These are phyloP conservation scores for Sapria himalayana DNA, from an alignment of 345 rosid species.

Conservation along the genomic window DNA sequence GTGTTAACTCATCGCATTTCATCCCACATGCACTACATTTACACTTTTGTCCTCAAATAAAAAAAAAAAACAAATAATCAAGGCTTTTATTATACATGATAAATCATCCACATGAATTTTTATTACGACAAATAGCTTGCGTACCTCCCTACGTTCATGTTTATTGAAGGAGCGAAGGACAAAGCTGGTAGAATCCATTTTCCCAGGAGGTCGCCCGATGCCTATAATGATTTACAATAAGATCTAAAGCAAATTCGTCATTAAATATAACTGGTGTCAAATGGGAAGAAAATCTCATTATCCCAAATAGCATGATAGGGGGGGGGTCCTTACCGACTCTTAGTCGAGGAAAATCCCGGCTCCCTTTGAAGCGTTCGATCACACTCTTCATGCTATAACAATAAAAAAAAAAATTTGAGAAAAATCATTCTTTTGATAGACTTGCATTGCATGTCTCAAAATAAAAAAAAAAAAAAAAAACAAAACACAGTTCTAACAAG, in stretches of 20 bases:
- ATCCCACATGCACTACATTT: no score
- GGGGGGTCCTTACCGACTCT: conserved; percentile 56
- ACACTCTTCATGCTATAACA: conserved; percentile 66
- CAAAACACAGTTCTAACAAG: no score
- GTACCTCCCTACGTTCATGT: conserved; percentile 68
- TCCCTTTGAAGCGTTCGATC: conserved; percentile 78
- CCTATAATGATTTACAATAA: conserved; percentile 27
- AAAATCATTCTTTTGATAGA: background rate
- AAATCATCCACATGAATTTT: no score
- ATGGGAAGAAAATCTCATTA: no score
- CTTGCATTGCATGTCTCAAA: no score
- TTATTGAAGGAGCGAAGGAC: conserved; percentile 56
- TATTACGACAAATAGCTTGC: conserved; percentile 4
- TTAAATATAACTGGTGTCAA: no score
- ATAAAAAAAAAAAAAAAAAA: background rate
- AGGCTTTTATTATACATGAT: no score
- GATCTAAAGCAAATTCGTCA: no score
- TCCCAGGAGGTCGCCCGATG: conserved; percentile 91
- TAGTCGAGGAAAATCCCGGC: conserved; percentile 77
- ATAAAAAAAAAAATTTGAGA: conserved; percentile 6
- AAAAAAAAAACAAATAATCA: no score
- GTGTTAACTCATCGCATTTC: no score
- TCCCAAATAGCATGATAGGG: no score
- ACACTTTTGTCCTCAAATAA: no score
- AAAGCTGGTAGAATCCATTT: conserved; percentile 53